Conservation (phyloP, 768 basidiomycete genomes). For the Sarcodon aspratus region DNA sequence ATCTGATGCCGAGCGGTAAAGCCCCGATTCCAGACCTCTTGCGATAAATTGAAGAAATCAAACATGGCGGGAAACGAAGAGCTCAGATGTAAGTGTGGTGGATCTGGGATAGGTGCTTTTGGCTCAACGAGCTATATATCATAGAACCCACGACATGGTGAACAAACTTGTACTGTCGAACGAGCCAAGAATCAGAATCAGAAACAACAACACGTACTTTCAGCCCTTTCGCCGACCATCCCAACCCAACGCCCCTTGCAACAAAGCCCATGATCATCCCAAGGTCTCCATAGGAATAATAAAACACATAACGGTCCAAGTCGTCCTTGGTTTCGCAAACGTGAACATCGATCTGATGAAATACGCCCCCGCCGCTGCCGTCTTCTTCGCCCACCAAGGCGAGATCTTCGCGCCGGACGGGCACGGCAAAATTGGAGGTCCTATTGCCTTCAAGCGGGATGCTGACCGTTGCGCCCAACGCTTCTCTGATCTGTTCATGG, state of each 20-base stretch:
- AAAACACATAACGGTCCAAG: conserved; percentile 40
- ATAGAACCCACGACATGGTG: background rate
- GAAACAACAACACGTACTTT: conserved; percentile 31
- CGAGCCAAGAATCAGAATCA: too few species aligned
- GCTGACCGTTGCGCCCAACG: conserved; percentile 36
- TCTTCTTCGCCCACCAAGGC: conserved; percentile 14
- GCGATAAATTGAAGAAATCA: conserved; percentile 45
- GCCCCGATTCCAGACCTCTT: conserved; percentile 37
- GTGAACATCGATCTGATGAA: conserved; percentile 49
- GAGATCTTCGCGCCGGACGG: conserved; percentile 29
- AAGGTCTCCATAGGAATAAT: conserved; percentile 59
- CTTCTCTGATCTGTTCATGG: conserved; percentile 15
- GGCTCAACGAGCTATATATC: conserved; percentile 23
- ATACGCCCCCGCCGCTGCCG: conserved; percentile 16
- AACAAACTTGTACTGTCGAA: conserved; percentile 23
- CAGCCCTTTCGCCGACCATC: conserved; percentile 41
- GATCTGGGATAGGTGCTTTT: conserved; percentile 16
- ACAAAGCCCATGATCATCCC: conserved; percentile 55
- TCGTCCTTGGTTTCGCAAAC: conserved; percentile 40
- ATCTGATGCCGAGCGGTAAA: conserved; percentile 42
- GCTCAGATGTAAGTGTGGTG: conserved; percentile 36
- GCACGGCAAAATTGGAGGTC: conserved; percentile 56
- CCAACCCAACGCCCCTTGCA: conserved; percentile 37
- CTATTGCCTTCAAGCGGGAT: conserved; percentile 38
- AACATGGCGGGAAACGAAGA: conserved; percentile 37